Evolutionary conservation across 2,329 filamentous ascomycete species (phyloP).

Genomic region (Colletotrichum neosansevieriae): DNA sequence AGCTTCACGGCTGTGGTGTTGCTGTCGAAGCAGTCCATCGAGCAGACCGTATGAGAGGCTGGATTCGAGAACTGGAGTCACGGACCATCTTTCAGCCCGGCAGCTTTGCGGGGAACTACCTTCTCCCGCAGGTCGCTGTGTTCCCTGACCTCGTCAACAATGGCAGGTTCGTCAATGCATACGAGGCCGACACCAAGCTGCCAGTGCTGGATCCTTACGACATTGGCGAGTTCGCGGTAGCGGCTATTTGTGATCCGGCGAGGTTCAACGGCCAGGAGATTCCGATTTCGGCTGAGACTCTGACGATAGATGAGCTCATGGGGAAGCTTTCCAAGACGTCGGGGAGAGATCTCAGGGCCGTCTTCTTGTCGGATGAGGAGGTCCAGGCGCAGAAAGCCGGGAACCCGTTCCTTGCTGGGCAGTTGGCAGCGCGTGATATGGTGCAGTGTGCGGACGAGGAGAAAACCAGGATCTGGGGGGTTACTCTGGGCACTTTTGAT

Average conservation of each 20-base stretch:
- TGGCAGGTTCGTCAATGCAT: slow-evolving; percentile 53
- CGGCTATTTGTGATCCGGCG: slow-evolving; percentile 56
- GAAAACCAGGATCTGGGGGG: slow-evolving; percentile 51
- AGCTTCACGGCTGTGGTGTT: slow-evolving; percentile 48
- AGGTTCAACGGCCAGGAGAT: slow-evolving; percentile 57
- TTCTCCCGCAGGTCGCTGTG: slow-evolving; percentile 55
- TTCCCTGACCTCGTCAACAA: slow-evolving; percentile 54
- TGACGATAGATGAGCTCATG: slow-evolving; percentile 50
- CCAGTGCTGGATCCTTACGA: slow-evolving; percentile 60
- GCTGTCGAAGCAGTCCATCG: slow-evolving; percentile 56
- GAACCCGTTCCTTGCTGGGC: slow-evolving; percentile 54
- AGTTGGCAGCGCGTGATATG: slow-evolving; percentile 52
- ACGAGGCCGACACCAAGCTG: slow-evolving; percentile 51
- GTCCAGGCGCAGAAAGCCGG: slow-evolving; percentile 48
- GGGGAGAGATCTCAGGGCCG: slow-evolving; percentile 51
- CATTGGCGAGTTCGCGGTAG: slow-evolving; percentile 59
- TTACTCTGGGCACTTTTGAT: slow-evolving; percentile 58
- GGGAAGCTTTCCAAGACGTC: slow-evolving; percentile 49
- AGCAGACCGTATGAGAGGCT: slow-evolving; percentile 51
- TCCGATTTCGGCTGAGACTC: slow-evolving; percentile 54
- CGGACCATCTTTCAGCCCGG: slow-evolving; percentile 64
- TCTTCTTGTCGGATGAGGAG: slow-evolving; percentile 57
- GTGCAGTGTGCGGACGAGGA: slow-evolving; percentile 52
- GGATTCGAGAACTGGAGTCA: slow-evolving; percentile 57
- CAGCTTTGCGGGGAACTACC: slow-evolving; percentile 64